Conservation (phyloP, 2,329 filamentous ascomycete genomes). For the Sordariomycetes sp. region DNA sequence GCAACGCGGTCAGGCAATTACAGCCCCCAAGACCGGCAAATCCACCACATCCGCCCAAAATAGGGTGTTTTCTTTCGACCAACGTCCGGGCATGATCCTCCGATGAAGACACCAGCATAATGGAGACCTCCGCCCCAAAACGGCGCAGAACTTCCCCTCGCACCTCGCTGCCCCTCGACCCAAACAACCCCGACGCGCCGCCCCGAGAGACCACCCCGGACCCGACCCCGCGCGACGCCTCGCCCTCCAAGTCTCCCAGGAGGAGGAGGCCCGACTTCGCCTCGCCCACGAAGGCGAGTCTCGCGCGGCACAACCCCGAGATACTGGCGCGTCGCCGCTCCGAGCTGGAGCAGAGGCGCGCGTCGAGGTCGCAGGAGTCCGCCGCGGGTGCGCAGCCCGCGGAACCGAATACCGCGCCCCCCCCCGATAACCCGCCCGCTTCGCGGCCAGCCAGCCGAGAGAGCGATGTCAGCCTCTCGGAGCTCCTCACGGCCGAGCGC, state of each 20-base stretch:
- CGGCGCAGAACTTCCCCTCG: slow-evolving; percentile 52
- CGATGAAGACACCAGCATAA: slow-evolving; percentile 7
- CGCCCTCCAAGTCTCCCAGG: slow-evolving; percentile 9
- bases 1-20: not conserved
- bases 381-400: not conserved
- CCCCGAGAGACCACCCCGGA: slow-evolving; percentile 7
- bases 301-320: slow-evolving; percentile 50
- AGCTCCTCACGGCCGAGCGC: slow-evolving; percentile 19
- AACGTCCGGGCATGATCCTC: not conserved
- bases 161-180: slow-evolving; percentile 21
- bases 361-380: slow-evolving; percentile 5
- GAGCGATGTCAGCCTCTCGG: slow-evolving; percentile 14
- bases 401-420: not conserved
- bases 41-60: not conserved
- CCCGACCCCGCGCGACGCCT: slow-evolving; percentile 10
- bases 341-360: slow-evolving; percentile 1
- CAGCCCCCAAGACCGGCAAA: not conserved
- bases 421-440: not conserved
- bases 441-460: slow-evolving; percentile 10
- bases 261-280: slow-evolving; percentile 45
- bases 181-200: slow-evolving; percentile 12
- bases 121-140: slow-evolving; percentile 51
- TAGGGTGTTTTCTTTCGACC: not conserved
- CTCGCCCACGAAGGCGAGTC: slow-evolving; percentile 56
- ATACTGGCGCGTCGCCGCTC: slow-evolving; percentile 33